These are phyloP conservation scores for Calonectria honghensis DNA, from an alignment of 2,329 filamentous ascomycete species.

Conservation along the genomic window DNA sequence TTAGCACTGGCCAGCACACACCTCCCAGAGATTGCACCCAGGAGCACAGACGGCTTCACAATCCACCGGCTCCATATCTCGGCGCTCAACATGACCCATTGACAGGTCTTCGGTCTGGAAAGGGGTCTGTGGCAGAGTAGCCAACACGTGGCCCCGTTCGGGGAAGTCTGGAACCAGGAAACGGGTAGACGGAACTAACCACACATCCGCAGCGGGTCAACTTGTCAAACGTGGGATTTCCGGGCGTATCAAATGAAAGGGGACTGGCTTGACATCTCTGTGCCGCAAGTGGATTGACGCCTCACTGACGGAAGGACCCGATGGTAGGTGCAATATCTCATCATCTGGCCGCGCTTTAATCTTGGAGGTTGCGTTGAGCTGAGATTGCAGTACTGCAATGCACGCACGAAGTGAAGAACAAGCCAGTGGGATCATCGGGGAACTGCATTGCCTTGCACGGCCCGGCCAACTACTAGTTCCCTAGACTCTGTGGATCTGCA, in stretches of 20 bases:
- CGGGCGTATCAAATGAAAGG: conserved; percentile 12
- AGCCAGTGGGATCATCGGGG: conserved; percentile 20
- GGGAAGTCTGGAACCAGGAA: conserved; percentile 24
- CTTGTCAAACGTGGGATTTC: background rate
- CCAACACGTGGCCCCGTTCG: conserved; percentile 18
- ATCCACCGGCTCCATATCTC: conserved; percentile 20
- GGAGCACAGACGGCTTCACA: conserved; percentile 17
- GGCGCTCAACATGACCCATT: conserved; percentile 8
- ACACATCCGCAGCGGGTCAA: conserved; percentile 16
- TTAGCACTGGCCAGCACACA: conserved; percentile 13
- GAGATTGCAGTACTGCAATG: conserved; percentile 4
- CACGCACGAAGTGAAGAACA: background rate
- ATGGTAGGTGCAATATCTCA: background rate
- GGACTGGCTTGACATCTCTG: background rate
- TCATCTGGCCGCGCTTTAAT: background rate
- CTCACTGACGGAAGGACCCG: background rate
- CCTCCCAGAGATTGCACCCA: conserved; percentile 6
- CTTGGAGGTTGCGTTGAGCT: background rate
- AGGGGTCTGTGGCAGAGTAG: background rate
- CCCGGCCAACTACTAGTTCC: conserved; percentile 13
- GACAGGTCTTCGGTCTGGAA: conserved; percentile 3
- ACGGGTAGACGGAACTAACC: conserved; percentile 23
- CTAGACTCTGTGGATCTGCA: conserved; percentile 14
- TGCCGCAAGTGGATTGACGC: background rate
- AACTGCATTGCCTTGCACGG: conserved; percentile 14